These are phyloP conservation scores for Vitis rotundifolia DNA, from an alignment of 164 flowering plant genomes.

Conservation along the genomic window DNA sequence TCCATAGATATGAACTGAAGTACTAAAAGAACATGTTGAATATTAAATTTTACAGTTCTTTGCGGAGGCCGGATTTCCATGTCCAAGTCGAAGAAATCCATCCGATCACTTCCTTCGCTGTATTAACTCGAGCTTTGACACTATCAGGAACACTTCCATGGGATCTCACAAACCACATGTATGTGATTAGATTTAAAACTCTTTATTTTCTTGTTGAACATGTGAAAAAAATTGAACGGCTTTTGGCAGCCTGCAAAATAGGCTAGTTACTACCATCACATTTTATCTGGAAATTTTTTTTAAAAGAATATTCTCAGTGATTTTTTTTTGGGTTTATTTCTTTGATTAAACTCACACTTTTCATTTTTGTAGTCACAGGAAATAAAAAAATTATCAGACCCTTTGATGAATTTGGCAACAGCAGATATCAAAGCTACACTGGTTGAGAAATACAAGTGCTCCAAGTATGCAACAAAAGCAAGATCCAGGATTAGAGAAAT, in stretches of 20 bases:
- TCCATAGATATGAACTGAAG: too few relatives aligned
- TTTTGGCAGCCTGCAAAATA: too few relatives aligned
- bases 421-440: constrained; percentile 27
- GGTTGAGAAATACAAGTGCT: constrained; percentile 19
- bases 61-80: constrained; percentile 2
- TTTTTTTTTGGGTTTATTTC: too few relatives aligned
- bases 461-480: constrained; percentile 17
- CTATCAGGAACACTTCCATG: constrained; percentile 9
- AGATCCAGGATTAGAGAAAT: constrained; percentile 14
- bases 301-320: too few relatives aligned
- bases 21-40: too few relatives aligned
- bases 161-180: constrained; percentile 15
- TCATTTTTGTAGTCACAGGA: neutral
- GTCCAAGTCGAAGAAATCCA: constrained; percentile 31
- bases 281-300: too few relatives aligned
- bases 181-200: neutral
- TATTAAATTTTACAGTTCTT: constrained; percentile 21
- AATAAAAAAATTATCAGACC: neutral
- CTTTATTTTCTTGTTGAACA: too few relatives aligned
- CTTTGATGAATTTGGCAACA: constrained; percentile 11
- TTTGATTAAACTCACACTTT: too few relatives aligned
- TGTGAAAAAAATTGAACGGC: too few relatives aligned
- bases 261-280: too few relatives aligned
- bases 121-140: constrained; percentile 28
- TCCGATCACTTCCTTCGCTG: constrained; percentile 37